Conservation (phyloP, 306 rosid species). For the Prinsepia uniflora region DNA sequence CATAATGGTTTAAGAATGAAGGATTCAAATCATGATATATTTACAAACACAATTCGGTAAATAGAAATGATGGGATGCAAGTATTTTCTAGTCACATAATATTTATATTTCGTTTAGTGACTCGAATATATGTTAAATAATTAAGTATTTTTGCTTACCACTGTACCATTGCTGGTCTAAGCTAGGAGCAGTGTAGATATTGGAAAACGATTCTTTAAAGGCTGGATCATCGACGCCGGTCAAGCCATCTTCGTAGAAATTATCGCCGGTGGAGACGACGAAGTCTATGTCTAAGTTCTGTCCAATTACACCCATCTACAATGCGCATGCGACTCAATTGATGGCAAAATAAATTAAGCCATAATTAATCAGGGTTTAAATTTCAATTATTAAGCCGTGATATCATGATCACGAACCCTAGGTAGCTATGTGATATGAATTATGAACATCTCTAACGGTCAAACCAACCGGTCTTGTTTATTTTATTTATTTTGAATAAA, state of each 20-base stretch:
- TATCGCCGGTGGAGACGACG: constrained; percentile 70
- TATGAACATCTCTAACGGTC: background rate
- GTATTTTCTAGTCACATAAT: too few species aligned
- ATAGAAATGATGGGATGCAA: too few species aligned
- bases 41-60: too few species aligned
- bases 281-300: constrained; percentile 46
- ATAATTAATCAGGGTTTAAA: background rate
- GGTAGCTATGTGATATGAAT: background rate
- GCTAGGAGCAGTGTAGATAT: constrained; percentile 61
- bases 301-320: constrained; percentile 72
- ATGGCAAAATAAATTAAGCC: background rate
- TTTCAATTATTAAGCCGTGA: too few species aligned
- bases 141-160: constrained; percentile 28
- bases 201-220: constrained; percentile 51
- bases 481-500: background rate
- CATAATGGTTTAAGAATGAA: too few species aligned
- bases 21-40: too few species aligned
- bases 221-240: constrained; percentile 40
- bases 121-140: too few species aligned
- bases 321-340: background rate
- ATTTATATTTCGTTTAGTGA: too few species aligned
- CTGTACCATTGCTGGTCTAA: constrained; percentile 55
- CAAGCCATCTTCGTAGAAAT: constrained; percentile 51
- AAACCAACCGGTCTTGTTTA: constrained; percentile 2
- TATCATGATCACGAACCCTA: too few species aligned